Conservation (phyloP, 768 basidiomycete genomes). For the Strobilomyces echinocephalus region DNA sequence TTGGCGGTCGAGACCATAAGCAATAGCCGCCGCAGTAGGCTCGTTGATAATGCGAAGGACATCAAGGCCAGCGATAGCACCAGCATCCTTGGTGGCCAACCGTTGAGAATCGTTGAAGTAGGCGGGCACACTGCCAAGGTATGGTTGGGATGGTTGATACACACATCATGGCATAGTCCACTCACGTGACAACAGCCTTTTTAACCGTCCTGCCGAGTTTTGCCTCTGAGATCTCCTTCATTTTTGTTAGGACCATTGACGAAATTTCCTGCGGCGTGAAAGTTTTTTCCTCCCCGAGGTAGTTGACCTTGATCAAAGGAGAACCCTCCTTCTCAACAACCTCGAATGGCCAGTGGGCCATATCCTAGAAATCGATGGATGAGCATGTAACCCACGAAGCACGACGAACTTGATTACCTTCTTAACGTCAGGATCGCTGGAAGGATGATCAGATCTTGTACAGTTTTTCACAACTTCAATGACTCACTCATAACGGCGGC, state of each 20-base stretch:
- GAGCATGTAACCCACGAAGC: background rate
- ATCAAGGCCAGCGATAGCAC: conserved; percentile 95
- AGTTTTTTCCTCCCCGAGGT: conserved; percentile 90
- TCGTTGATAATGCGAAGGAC: conserved; percentile 99
- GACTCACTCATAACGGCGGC: conserved; percentile 88
- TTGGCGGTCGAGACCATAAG: conserved; percentile 96
- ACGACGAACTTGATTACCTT: conserved; percentile 42
- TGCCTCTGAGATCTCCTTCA: conserved; percentile 99
- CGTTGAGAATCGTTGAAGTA: conserved; percentile 99
- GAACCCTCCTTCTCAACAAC: conserved; percentile 97
- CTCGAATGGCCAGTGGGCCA: conserved; percentile 96
- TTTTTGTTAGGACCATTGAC: conserved; percentile 99
- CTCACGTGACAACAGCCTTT: conserved; percentile 97
- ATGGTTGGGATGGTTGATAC: conserved; percentile 2
- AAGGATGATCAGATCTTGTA: conserved; percentile 3
- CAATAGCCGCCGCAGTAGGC: conserved; percentile 98
- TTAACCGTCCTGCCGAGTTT: conserved; percentile 98
- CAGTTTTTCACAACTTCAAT: background rate
- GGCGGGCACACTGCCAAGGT: conserved; percentile 71
- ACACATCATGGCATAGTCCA: conserved; percentile 15
- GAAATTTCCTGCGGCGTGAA: conserved; percentile 99
- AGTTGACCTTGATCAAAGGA: conserved; percentile 93
- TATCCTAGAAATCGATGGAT: conserved; percentile 55
- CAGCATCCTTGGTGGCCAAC: conserved; percentile 98
- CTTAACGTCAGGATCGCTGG: conserved; percentile 90